Base-by-base conservation (phyloP, 2,329 filamentous ascomycete genomes). In the Aspergillus caelatus region DNA sequence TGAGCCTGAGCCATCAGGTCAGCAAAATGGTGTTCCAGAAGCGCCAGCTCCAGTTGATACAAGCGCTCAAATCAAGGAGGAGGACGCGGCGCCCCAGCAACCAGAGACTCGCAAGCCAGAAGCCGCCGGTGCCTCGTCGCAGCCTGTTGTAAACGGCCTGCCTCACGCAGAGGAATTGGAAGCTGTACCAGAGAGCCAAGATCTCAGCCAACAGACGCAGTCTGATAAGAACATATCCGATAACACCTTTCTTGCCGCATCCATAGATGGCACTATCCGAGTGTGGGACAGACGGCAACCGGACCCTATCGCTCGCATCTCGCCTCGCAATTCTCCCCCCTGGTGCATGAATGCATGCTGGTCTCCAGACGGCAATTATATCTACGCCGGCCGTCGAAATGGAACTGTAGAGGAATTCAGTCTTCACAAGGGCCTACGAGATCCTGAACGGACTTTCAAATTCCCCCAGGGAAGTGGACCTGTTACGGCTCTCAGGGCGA, bases 311-410 rank as follows among this genome's bases (percentile, higher is more conserved):
- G 93, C 95, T 3, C 88, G 89, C 32, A 94, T 98, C 62, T 83
- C 85, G 1, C 92, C 91, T 21, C 84, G 89, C 12, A 86, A 88
- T 12, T 91, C 93, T 0, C 94, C 95, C 1, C 95, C 94, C 0
- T 99, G 94, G 94, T 98, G 94, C 78, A 97, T 97, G 89, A 94
- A 92, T 68, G 93, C 93, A 0, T 97, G 93, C 80, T 99, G 95
- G 95, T 94, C 91, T 60, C 93, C 93, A 0, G 92, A 97, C 75
- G 95, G 95, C 16, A 98, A 98, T 78, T 93, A 88, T 78, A 94
- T 99, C 71, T 99, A 97, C 78, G 94, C 91, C 0, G 95, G 95
- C 0, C 85, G 95, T 32, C 86, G 95, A 62, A 98, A 98, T 77
- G 87, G 93, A 58, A 96, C 93, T 0, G 95, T 99, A 0, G 95